Percentiles rank a stretch among this genome's conserved stretches.
These are phyloP conservation scores for Darksidea phi DNA, from an alignment of 495 filamentous ascomycete species.

Conservation along the genomic window DNA sequence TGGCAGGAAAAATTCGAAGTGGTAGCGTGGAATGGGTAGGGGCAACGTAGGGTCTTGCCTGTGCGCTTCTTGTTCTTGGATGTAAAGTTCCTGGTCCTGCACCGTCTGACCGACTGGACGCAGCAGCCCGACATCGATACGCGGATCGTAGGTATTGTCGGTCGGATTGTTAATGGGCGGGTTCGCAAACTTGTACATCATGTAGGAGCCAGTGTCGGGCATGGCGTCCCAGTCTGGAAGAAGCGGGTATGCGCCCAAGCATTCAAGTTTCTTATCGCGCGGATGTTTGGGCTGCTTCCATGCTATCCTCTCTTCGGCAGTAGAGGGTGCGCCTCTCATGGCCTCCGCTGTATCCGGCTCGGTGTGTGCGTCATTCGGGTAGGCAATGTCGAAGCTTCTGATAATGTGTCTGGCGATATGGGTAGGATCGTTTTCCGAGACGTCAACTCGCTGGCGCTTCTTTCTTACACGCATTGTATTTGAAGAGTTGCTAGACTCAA, in stretches of 20 bases:
- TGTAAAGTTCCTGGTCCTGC: constrained; percentile 44
- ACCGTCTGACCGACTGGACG: constrained; percentile 57
- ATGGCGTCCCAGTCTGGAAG: constrained; percentile 85
- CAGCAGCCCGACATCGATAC: constrained; percentile 77
- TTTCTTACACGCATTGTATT: constrained; percentile 41
- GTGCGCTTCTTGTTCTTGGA: constrained; percentile 55
- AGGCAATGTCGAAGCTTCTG: constrained; percentile 82
- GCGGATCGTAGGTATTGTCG: constrained; percentile 62
- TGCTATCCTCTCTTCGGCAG: constrained; percentile 61
- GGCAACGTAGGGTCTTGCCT: constrained; percentile 63
- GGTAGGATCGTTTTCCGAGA: constrained; percentile 72
- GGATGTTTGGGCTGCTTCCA: constrained; percentile 79
- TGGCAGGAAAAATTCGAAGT: constrained; percentile 80
- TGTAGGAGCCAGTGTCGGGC: constrained; percentile 81
- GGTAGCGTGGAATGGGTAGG: constrained; percentile 59
- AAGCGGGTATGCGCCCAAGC: constrained; percentile 77
- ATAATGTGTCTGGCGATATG: constrained; percentile 78
- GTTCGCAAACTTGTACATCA: constrained; percentile 83
- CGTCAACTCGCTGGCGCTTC: constrained; percentile 49
- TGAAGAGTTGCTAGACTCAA: constrained; percentile 46
- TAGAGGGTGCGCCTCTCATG: constrained; percentile 56
- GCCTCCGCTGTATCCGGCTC: constrained; percentile 51
- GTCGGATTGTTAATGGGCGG: constrained; percentile 64
- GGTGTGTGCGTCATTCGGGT: constrained; percentile 61
- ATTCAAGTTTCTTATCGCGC: constrained; percentile 70